phyloP scores from a whole-genome alignment of 2,329 filamentous ascomycete species.

The Orbilia javanica region DNA sequence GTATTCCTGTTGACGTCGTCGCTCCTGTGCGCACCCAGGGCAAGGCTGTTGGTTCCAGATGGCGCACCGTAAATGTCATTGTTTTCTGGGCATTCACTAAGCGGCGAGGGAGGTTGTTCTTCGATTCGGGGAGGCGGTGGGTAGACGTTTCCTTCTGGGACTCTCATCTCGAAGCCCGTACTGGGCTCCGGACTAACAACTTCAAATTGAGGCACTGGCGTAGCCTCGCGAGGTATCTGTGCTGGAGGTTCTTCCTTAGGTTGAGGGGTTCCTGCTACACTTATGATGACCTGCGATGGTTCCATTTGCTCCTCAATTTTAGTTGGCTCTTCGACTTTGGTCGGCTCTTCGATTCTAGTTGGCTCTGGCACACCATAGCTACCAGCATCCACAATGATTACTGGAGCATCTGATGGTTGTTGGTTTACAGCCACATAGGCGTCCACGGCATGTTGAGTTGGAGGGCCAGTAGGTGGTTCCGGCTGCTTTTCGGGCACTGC shows the following conservation, averaged over 20 bases:
- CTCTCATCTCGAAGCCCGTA: not conserved
- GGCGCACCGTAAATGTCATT: not conserved
- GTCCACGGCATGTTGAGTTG: slow-evolving; percentile 45
- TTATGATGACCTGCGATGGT: not conserved
- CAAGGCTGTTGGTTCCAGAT: slow-evolving; percentile 28
- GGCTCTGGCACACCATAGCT: not conserved
- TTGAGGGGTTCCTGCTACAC: not conserved
- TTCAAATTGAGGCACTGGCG: not conserved
- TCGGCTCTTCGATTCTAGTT: not conserved
- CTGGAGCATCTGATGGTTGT: not conserved
- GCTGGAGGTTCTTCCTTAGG: not conserved
- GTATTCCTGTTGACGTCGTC: slow-evolving; percentile 50
- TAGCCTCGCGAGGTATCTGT: not conserved
- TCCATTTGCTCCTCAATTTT: not conserved
- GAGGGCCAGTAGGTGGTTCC: slow-evolving; percentile 25
- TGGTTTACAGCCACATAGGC: slow-evolving; percentile 46
- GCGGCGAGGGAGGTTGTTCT: slow-evolving; percentile 5
- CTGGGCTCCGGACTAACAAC: not conserved
- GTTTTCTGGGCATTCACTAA: not conserved
- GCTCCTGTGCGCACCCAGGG: slow-evolving; percentile 36
- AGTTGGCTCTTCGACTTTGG: not conserved
- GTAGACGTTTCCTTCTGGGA: not conserved
- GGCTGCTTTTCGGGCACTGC: slow-evolving; percentile 27
- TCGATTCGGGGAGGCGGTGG: not conserved
- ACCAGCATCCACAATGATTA: slow-evolving; percentile 9